phyloP scores from a whole-genome alignment of 202 grass and related monocot species.

The Hordeum pubiflorum region DNA sequence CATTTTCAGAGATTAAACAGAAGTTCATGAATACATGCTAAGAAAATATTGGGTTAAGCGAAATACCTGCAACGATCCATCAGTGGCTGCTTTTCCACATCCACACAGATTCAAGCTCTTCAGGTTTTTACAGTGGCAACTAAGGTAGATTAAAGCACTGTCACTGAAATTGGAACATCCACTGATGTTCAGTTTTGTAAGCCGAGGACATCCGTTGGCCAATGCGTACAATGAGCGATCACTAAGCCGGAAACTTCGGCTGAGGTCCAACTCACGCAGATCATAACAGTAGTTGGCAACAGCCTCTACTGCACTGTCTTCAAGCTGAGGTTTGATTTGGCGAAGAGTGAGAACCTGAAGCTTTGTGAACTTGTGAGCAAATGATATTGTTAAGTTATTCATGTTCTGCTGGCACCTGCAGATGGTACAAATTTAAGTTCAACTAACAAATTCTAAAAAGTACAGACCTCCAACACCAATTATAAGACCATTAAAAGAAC shows the following conservation, averaged over 20 bases:
- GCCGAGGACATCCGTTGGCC: constrained; percentile 52
- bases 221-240: constrained; percentile 74
- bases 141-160: constrained; percentile 70
- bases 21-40: constrained; percentile 8
- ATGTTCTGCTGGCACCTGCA: constrained; percentile 83
- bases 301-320: constrained; percentile 77
- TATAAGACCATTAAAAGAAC: neutral
- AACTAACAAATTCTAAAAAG: neutral
- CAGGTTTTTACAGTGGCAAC: constrained; percentile 52
- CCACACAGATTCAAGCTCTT: constrained; percentile 86
- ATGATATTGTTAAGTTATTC: constrained; percentile 65
- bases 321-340: constrained; percentile 78
- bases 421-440: constrained; percentile 5
- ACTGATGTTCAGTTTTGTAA: constrained; percentile 87
- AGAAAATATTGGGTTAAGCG: neutral
- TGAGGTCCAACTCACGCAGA: constrained; percentile 75
- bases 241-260: constrained; percentile 73
- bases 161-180: constrained; percentile 88
- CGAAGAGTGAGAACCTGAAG: constrained; percentile 70
- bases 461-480: neutral
- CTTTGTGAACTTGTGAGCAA: constrained; percentile 70
- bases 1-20: constrained; percentile 16
- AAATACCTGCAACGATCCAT: constrained; percentile 72
- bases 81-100: constrained; percentile 61
- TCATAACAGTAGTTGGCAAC: constrained; percentile 76